Percentiles rank a stretch among this genome's conserved stretches.
These are phyloP conservation scores for Colletotrichum abscissum DNA, from an alignment of 2,329 filamentous ascomycete species.

Conservation along the genomic window DNA sequence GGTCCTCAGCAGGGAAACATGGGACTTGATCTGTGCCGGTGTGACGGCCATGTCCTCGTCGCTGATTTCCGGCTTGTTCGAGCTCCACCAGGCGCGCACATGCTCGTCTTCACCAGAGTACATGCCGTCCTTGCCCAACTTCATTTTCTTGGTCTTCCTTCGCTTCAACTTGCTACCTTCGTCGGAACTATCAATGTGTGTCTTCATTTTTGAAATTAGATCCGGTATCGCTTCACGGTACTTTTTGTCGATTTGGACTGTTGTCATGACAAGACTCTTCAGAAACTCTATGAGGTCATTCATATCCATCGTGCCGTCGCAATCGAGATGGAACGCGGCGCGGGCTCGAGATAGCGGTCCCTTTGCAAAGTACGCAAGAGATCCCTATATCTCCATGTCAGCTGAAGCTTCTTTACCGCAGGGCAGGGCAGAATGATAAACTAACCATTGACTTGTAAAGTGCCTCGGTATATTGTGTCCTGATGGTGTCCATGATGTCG, in stretches of 20 bases:
- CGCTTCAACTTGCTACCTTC: constrained; percentile 54
- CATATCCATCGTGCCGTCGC: constrained; percentile 70
- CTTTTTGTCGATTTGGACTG: constrained; percentile 80
- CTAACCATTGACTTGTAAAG: constrained; percentile 73
- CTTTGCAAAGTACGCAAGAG: constrained; percentile 86
- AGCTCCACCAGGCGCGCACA: constrained; percentile 77
- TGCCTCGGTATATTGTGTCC: constrained; percentile 68
- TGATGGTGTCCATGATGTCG: constrained; percentile 68
- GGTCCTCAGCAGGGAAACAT: constrained; percentile 74
- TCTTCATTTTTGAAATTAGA: constrained; percentile 68
- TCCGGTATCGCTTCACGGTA: constrained; percentile 77
- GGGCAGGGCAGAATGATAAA: constrained; percentile 7
- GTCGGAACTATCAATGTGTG: constrained; percentile 67
- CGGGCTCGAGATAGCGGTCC: constrained; percentile 81
- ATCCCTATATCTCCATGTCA: constrained; percentile 62
- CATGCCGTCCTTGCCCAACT: constrained; percentile 74
- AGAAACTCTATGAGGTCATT: constrained; percentile 75
- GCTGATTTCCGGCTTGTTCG: constrained; percentile 61
- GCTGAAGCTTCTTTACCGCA: constrained; percentile 39
- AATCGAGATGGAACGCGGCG: constrained; percentile 74
- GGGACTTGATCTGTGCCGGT: constrained; percentile 67
- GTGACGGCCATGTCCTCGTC: constrained; percentile 58
- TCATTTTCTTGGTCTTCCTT: constrained; percentile 71
- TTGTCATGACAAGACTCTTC: constrained; percentile 74
- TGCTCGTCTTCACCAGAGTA: constrained; percentile 75